phyloP scores from a whole-genome alignment of 208 protist genomes.

The Acanthamoeba sp. region DNA sequence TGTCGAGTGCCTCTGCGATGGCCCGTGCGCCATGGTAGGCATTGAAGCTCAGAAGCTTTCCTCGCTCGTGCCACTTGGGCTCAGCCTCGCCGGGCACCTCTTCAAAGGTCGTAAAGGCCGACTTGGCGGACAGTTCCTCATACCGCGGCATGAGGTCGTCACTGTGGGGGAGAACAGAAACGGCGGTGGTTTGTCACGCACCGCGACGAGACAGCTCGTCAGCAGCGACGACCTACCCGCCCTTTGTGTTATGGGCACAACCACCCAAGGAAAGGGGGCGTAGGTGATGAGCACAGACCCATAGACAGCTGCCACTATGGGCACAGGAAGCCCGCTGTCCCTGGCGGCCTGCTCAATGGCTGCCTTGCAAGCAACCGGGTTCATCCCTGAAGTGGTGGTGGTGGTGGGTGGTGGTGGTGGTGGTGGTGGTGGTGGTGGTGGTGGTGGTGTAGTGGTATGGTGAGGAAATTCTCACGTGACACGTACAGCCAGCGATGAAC shows the following conservation, averaged over 20 bases:
- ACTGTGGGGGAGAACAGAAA: background rate
- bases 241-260: no score
- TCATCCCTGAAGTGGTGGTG: constrained; percentile 74
- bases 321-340: constrained; percentile 70
- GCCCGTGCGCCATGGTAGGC: constrained; percentile 81
- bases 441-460: no score
- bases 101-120: constrained; percentile 7
- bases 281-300: constrained; percentile 45
- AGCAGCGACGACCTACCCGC: background rate
- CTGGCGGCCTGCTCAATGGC: constrained; percentile 74
- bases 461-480: no score
- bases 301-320: constrained; percentile 49
- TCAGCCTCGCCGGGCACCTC: constrained; percentile 66
- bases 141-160: constrained; percentile 43
- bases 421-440: background rate
- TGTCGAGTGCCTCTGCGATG: constrained; percentile 77
- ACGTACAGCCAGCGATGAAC: no score
- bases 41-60: constrained; percentile 77
- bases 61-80: constrained; percentile 49
- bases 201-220: no score
- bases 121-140: constrained; percentile 16
- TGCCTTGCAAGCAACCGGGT: constrained; percentile 79
- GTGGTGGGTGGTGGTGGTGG: background rate
- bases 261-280: no score
- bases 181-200: no score